Conservation (phyloP, 441 rosid genomes). For the Lepidium campestre region DNA sequence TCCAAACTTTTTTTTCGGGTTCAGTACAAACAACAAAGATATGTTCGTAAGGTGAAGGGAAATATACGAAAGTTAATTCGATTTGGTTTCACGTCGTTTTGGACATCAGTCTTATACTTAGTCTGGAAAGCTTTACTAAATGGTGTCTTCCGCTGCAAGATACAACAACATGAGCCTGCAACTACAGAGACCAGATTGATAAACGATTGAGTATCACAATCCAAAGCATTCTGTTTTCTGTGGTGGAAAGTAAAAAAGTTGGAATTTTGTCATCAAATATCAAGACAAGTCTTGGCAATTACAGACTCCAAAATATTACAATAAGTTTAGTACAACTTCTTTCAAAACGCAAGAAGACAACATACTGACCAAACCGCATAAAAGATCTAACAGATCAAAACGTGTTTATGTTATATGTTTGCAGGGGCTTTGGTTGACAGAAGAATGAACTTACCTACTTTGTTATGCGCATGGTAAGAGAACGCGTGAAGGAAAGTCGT, state of each 20-base stretch:
- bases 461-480: constrained; percentile 35
- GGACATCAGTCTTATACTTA: not conserved
- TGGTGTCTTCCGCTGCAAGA: too few relatives aligned
- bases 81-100: not conserved
- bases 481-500: constrained; percentile 35
- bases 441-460: constrained; percentile 6
- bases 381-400: not conserved
- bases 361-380: not conserved
- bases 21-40: not conserved
- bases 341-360: not conserved
- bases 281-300: not conserved
- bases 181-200: not conserved
- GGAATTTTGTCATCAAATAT: not conserved
- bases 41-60: not conserved
- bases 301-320: not conserved
- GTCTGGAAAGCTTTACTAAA: not conserved
- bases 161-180: not conserved
- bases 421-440: not conserved
- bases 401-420: not conserved
- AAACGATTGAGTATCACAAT: not conserved
- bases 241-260: not conserved
- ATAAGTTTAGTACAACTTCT: not conserved
- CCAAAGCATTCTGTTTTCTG: not conserved
- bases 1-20: not conserved
- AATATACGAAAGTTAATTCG: not conserved